Base-by-base conservation (phyloP, 73 alveolate genomes). In the Uronychia setigera region DNA sequence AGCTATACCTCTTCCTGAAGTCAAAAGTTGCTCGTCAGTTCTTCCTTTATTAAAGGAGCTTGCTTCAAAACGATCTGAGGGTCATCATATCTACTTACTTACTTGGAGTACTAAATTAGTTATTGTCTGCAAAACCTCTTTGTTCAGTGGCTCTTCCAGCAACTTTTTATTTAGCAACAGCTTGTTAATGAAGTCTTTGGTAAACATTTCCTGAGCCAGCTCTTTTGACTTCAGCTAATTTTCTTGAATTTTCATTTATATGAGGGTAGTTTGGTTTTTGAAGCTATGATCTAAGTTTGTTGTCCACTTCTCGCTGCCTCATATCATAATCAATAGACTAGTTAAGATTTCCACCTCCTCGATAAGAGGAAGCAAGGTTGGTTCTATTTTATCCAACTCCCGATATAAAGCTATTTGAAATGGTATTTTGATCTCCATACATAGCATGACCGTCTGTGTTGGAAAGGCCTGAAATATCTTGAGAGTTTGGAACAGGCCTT, bases 131-230 rank as follows among this genome's bases (percentile, higher is more conserved):
- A 75, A 78, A 35, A 27, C 78, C 35, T 59, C 34, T 33, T 9
- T 80, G 78, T 33, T 81, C 33, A 46, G 77, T 35, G 11, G 31
- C 75, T 28, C 88, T 19, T 59, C 76, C 59, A 26, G 88, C 90
- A 5, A 88, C n/a, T 74, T 82, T 81, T 33, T 88, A 80, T 58
- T 88, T 88, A n/a, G 86, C 31, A 28, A 88, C 77, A 0, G 86
- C 94, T 35, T 88, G 82, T 29, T 82, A 77, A 46, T 88, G 87
- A 33, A 88, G 82, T 0, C 94, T 11, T 0, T 87, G 78, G 74
- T 87, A 87, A 5, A 87, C 89, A 67, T 84, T 35, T 32, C 67
- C 32, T 19, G 87, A 80, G 26, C 75, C 28, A 31, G 93, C 81
- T 46, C 87, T 60, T 77, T 87, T 87, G 35, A 25, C 29, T 28